Evolutionary conservation across 495 filamentous ascomycete genomes (phyloP), one percentile per base, ranked within the genome.

Genomic region (Terfezia boudieri): DNA sequence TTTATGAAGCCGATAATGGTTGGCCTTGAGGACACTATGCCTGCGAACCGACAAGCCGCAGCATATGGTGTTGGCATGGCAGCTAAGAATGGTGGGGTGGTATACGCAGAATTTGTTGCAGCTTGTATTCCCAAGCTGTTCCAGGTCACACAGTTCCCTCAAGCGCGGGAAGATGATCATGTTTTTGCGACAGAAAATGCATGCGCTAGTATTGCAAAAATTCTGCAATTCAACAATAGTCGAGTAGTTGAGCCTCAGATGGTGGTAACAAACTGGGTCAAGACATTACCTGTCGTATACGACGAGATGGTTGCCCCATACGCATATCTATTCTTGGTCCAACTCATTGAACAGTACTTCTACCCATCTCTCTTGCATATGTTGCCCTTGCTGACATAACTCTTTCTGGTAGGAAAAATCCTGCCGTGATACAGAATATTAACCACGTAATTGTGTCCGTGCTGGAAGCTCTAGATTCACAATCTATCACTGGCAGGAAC

Each of bases 181-280:
- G 83, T 95, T 1, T 99, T 89, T 69, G 92, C 92, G 0, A 96
- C 86, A 9, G 92, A 99, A 69, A 99, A 99, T 66, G 90, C 92
- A 7, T 93, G 86, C 57, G 89, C 92, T 36, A 85, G 83, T 64
- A 92, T 99, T 65, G 90, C 92, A 32, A 96, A 96, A 76, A 83
- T 96, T 49, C 69, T 99, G 58, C 86, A 90, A 61, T 93, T 76
- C 72, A 94, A 94, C 68, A 64, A 75, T 2, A 73, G 72, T 56
- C 84, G 82, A 67, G 77, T 98, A 20, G 69, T 68, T 43, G 80
- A 86, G 62, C 69, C 78, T 20, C 79, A 86, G 61, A 73, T 83
- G 35, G 72, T 95, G 36, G 77, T 83, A 32, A 66, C 68, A 36
- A 79, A 78, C 65, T 99, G 92, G 92, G 71, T 99, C 26, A 78